These are phyloP conservation scores for Termitomyces sp. DNA, from an alignment of 768 basidiomycete genomes.

Conservation along the genomic window DNA sequence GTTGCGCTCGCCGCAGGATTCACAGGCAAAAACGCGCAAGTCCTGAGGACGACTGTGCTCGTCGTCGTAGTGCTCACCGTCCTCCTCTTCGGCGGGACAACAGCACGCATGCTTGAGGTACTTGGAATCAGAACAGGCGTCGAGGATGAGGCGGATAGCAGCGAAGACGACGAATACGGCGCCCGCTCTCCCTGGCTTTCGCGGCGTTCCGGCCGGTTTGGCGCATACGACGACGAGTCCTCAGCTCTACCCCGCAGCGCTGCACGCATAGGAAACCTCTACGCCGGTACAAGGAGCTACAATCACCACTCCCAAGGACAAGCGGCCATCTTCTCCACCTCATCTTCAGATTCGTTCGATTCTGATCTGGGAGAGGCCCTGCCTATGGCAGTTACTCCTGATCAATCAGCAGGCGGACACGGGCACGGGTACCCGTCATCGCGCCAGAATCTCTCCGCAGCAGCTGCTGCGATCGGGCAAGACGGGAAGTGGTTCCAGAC, in stretches of 20 bases:
- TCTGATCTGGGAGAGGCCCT: conserved; percentile 74
- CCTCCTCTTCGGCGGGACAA: conserved; percentile 94
- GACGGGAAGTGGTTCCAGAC: conserved; percentile 96
- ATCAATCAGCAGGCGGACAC: conserved; percentile 20
- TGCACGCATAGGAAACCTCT: conserved; percentile 52
- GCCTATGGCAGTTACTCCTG: conserved; percentile 59
- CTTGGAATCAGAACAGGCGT: conserved; percentile 95
- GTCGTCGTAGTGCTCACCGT: conserved; percentile 96
- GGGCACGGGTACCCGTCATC: conserved; percentile 4
- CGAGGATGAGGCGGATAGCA: conserved; percentile 79
- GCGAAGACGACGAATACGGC: conserved; percentile 46
- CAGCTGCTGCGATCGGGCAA: conserved; percentile 34
- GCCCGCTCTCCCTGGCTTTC: conserved; percentile 30
- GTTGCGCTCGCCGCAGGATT: conserved; percentile 97
- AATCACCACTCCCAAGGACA: conserved; percentile 50
- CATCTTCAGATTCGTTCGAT: conserved; percentile 73
- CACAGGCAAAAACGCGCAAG: conserved; percentile 88
- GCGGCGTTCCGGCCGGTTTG: conserved; percentile 36
- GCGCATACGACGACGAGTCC: conserved; percentile 36
- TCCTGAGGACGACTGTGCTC: conserved; percentile 88
- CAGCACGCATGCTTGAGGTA: conserved; percentile 92
- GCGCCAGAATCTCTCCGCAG: conserved; percentile 14
- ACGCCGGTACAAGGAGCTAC: conserved; percentile 40
- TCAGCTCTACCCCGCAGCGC: conserved; percentile 31
- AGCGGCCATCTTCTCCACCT: conserved; percentile 51